These are phyloP conservation scores for Xylariaceae sp. DNA, from an alignment of 2,329 filamentous ascomycete species.

Conservation along the genomic window DNA sequence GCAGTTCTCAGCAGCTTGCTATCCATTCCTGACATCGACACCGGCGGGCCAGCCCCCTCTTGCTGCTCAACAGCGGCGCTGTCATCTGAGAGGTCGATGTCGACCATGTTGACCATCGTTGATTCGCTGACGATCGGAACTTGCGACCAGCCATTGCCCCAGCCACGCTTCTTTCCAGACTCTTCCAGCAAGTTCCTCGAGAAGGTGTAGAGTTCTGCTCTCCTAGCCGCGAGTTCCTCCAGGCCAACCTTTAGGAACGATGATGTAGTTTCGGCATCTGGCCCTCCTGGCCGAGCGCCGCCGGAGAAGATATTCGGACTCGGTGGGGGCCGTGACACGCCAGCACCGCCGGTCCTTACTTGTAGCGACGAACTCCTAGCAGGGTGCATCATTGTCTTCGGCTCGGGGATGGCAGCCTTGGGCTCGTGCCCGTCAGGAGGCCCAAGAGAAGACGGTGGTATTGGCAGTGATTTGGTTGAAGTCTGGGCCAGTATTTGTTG, in stretches of 20 bases:
- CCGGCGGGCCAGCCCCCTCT: slow-evolving; percentile 7
- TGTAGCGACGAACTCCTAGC: slow-evolving; percentile 58
- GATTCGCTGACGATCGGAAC: slow-evolving; percentile 46
- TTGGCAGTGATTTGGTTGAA: slow-evolving; percentile 60
- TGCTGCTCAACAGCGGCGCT: neutral
- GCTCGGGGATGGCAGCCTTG: slow-evolving; percentile 59
- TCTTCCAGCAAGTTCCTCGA: slow-evolving; percentile 75
- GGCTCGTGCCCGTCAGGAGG: slow-evolving; percentile 47
- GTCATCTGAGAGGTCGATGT: slow-evolving; percentile 49
- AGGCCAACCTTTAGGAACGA: slow-evolving; percentile 59
- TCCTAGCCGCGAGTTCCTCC: slow-evolving; percentile 74
- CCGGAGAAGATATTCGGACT: slow-evolving; percentile 52
- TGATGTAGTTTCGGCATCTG: slow-evolving; percentile 37
- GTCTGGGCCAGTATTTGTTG: slow-evolving; percentile 75
- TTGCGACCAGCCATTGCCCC: slow-evolving; percentile 70
- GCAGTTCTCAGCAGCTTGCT: slow-evolving; percentile 56
- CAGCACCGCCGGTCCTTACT: slow-evolving; percentile 30
- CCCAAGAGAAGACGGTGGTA: slow-evolving; percentile 53
- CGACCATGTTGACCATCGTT: slow-evolving; percentile 47
- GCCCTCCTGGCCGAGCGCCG: slow-evolving; percentile 31
- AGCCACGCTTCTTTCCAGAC: slow-evolving; percentile 64
- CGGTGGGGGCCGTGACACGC: slow-evolving; percentile 32
- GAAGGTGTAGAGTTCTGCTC: slow-evolving; percentile 76
- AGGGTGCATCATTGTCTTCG: slow-evolving; percentile 66
- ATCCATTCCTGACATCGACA: slow-evolving; percentile 43